Evolutionary conservation across 2,329 filamentous ascomycete species (phyloP).

Genomic region (Epichloe sylvatica): DNA sequence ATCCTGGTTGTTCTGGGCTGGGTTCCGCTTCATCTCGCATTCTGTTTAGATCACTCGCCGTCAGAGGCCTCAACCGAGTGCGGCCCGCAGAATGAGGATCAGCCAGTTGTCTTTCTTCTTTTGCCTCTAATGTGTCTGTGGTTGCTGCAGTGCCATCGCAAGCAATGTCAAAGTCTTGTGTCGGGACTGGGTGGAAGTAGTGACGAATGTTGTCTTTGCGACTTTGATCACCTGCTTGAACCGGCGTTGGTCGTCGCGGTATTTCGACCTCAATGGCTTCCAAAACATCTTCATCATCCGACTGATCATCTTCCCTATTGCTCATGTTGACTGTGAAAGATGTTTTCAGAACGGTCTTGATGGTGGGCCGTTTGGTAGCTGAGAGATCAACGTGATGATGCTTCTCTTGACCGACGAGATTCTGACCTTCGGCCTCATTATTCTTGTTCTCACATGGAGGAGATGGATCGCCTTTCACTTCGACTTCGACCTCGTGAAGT

Average conservation of each 20-base stretch:
- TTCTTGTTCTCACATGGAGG: not conserved
- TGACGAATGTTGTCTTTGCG: slow-evolving; percentile 15
- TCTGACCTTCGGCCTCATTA: not conserved
- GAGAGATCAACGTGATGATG: not conserved
- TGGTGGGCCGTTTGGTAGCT: not conserved
- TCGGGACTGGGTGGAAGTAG: slow-evolving; percentile 16
- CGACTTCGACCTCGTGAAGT: not conserved
- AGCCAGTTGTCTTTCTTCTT: not conserved
- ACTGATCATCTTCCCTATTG: slow-evolving; percentile 18
- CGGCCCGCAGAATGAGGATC: not conserved
- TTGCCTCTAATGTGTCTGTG: not conserved
- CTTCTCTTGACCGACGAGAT: not conserved
- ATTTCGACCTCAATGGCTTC: slow-evolving; percentile 15
- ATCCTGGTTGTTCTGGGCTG: slow-evolving; percentile 4
- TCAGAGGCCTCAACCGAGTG: slow-evolving; percentile 9
- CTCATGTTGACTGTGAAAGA: slow-evolving; percentile 19
- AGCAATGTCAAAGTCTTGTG: slow-evolving; percentile 19
- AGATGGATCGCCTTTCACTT: not conserved
- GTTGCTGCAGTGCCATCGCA: slow-evolving; percentile 21
- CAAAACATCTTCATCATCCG: slow-evolving; percentile 13
- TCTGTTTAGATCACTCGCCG: slow-evolving; percentile 8
- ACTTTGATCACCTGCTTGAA: not conserved
- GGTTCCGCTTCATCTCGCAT: slow-evolving; percentile 8
- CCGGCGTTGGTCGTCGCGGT: slow-evolving; percentile 6
- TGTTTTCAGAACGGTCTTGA: slow-evolving; percentile 15